Evolutionary conservation across 2,329 filamentous ascomycete genomes (phyloP).

Genomic region (Phoma sp.): DNA sequence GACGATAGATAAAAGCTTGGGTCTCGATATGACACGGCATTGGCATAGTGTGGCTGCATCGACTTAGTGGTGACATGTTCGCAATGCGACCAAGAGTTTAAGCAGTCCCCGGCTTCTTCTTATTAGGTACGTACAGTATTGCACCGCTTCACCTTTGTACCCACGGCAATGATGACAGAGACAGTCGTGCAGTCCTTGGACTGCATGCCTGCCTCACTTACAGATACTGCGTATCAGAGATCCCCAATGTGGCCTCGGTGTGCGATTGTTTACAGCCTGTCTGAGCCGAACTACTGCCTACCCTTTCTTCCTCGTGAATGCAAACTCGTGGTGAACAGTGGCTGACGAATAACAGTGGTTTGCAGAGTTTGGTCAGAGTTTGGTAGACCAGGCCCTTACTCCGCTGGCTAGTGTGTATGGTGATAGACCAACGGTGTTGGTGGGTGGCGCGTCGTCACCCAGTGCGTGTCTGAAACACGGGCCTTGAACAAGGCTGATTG

Average conservation of each 20-base stretch:
- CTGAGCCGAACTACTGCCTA: not conserved
- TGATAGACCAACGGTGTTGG: not conserved
- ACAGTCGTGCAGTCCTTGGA: not conserved
- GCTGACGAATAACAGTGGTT: conserved; percentile 3
- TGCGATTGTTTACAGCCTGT: conserved; percentile 5
- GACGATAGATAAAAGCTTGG: conserved; percentile 31
- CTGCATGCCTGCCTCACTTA: conserved; percentile 9
- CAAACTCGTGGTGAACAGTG: not conserved
- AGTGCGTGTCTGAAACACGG: conserved; percentile 10
- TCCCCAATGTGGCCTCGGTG: conserved; percentile 22
- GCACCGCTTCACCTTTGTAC: not conserved
- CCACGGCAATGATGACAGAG: conserved; percentile 13
- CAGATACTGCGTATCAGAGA: conserved; percentile 35
- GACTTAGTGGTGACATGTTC: not conserved
- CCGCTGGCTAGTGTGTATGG: not conserved
- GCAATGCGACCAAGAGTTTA: not conserved
- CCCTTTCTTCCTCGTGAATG: not conserved
- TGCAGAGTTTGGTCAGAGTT: not conserved
- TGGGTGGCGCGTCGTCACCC: conserved; percentile 13
- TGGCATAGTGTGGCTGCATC: conserved; percentile 3
- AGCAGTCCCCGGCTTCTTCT: not conserved
- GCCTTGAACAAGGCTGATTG: conserved; percentile 5
- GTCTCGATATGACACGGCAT: conserved; percentile 14
- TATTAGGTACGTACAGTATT: conserved; percentile 5
- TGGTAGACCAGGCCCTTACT: not conserved